Evolutionary conservation across 805 yeast genomes (phyloP).

Genomic region (Zygoascus bituminiphila): DNA sequence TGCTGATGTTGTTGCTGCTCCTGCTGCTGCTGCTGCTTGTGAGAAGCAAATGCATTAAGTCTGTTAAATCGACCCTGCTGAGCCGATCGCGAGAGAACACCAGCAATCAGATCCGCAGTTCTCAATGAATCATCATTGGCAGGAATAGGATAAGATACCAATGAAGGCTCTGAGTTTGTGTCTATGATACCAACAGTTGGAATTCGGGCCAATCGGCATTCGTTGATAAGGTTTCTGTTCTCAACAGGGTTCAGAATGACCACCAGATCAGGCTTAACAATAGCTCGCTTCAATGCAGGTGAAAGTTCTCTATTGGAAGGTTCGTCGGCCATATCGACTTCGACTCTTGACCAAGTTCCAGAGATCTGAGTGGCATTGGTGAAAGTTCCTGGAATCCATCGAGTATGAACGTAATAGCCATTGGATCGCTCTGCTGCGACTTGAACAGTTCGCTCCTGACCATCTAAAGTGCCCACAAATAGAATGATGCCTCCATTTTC

Average conservation of each 20-base stretch:
- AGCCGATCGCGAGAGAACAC: slow-evolving; percentile 81
- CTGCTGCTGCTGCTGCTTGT: background rate
- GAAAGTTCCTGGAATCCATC: slow-evolving; percentile 94
- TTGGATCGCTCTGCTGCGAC: slow-evolving; percentile 69
- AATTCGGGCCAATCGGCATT: slow-evolving; percentile 71
- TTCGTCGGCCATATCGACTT: slow-evolving; percentile 65
- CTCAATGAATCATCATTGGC: slow-evolving; percentile 90
- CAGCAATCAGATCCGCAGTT: slow-evolving; percentile 68
- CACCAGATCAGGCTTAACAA: slow-evolving; percentile 82
- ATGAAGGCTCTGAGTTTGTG: slow-evolving; percentile 84
- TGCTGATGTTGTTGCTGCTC: too few relatives aligned
- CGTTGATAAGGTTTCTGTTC: slow-evolving; percentile 68
- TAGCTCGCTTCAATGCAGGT: slow-evolving; percentile 37
- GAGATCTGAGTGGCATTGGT: slow-evolving; percentile 72
- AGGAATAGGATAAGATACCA: slow-evolving; percentile 90
- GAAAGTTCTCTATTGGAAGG: slow-evolving; percentile 54
- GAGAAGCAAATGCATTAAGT: background rate
- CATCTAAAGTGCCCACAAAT: slow-evolving; percentile 76
- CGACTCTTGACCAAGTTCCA: slow-evolving; percentile 53
- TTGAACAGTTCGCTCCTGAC: slow-evolving; percentile 65
- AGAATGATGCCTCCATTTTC: slow-evolving; percentile 78
- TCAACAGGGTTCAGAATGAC: slow-evolving; percentile 83
- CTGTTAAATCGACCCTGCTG: slow-evolving; percentile 45
- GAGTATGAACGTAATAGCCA: slow-evolving; percentile 72
- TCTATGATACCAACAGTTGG: slow-evolving; percentile 94